Evolutionary conservation across 2,329 filamentous ascomycete species (phyloP), one percentile per base, ranked within the genome.

Genomic region (Coniochaeta hoffmannii): DNA sequence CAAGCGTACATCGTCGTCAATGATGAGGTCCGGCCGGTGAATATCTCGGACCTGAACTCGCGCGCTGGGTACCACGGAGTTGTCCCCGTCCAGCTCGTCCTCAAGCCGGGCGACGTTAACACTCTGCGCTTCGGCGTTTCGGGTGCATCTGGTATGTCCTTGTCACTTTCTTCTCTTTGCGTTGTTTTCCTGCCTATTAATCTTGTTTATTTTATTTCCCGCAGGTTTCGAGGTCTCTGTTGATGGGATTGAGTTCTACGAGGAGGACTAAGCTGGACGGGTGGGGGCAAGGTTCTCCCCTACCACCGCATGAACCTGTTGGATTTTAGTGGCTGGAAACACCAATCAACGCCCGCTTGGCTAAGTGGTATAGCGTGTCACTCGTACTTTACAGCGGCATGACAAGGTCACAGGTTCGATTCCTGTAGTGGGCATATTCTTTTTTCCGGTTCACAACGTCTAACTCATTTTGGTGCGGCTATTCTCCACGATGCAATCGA

Each of bases 1-100:
- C 65, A 71, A 53, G 69, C 67, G 3, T 64, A 69, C 49, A 64
- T 73, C 19, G 60, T 59, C 14, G 63, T 72, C 44, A 73, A 73
- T 41, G 64, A 68, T 17, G 62, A 66, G 44, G 28, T 34, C 5
- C 59, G 61, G 4, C 59, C 68, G 5, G 64, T 68, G 22, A 72
- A 72, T 57, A 64, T 73, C 49, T 71, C 69, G 12, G 60, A 61
- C 35, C 57, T 71, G 30, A 73, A 73, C 59, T 67, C 64, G 7
- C 65, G 68, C 14, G 70, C 70, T 15, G 70, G 70, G 15, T 69
- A 65, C 52, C 68, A 71, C 34, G 59, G 67, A 32, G 62, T 65
- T 8, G 65, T 71, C 7, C 70, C 70, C 1, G 60, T 73, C 12
- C 64, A 68, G 53, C 57, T 73, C 24, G 61, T 56, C 17, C 57